Percentiles rank a stretch among this genome's conserved stretches.
Evolutionary conservation across 306 rosid genomes (phyloP).

Genomic region (Leucaena leucocephala): DNA sequence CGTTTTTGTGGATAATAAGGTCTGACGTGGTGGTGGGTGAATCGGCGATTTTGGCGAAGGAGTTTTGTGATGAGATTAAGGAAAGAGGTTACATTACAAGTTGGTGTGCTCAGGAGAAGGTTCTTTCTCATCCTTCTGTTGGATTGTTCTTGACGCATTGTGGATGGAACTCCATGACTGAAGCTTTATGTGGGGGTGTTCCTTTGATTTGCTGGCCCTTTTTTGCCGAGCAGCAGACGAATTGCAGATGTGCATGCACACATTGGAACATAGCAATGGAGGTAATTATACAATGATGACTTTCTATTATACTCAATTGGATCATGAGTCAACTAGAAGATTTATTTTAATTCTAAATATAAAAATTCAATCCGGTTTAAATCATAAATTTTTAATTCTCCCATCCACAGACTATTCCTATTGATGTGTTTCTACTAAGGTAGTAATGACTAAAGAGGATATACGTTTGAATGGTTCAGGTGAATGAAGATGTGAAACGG

Average conservation of each 20-base stretch:
- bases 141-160: slow-evolving; percentile 55
- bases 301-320: no score
- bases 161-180: slow-evolving; percentile 60
- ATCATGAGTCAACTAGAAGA: no score
- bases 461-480: background rate
- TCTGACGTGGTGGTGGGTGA: slow-evolving; percentile 47
- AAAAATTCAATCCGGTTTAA: no score
- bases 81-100: slow-evolving; percentile 46
- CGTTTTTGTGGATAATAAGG: slow-evolving; percentile 54
- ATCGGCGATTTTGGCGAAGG: slow-evolving; percentile 32
- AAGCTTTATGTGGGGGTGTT: slow-evolving; percentile 46
- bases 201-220: slow-evolving; percentile 67
- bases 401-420: no score
- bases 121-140: slow-evolving; percentile 47
- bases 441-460: no score
- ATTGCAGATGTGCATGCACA: slow-evolving; percentile 47
- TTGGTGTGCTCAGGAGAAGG: slow-evolving; percentile 56
- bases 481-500: slow-evolving; percentile 43
- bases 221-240: slow-evolving; percentile 56
- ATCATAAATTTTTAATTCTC: no score
- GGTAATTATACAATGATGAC: background rate
- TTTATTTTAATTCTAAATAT: no score
- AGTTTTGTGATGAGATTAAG: slow-evolving; percentile 40
- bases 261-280: slow-evolving; percentile 54
- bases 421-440: no score